Conservation (phyloP, 768 basidiomycete genomes). For the Cystofilobasidium ferigula region DNA sequence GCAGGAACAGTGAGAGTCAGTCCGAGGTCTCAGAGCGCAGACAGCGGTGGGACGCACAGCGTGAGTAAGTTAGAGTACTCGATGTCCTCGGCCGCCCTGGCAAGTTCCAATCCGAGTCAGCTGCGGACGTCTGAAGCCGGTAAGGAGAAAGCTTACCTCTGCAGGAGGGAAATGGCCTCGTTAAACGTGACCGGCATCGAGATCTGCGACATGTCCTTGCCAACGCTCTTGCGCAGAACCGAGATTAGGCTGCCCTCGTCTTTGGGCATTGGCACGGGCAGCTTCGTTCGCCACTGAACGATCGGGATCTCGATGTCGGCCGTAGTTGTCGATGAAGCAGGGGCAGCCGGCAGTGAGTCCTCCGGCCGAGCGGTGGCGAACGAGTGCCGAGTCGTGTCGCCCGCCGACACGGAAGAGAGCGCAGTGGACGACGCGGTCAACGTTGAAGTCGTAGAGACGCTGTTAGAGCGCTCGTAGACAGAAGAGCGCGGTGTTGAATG, state of each 20-base stretch:
- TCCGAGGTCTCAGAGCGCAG: slow-evolving; percentile 69
- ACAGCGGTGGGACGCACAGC: slow-evolving; percentile 39
- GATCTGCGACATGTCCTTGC: slow-evolving; percentile 51
- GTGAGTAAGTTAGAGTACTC: slow-evolving; percentile 62
- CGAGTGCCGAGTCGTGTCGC: not conserved
- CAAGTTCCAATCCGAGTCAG: not conserved
- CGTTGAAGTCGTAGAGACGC: not conserved
- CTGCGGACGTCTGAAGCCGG: not conserved
- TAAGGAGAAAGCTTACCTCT: slow-evolving; percentile 42
- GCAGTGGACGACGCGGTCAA: not conserved
- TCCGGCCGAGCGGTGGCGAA: not conserved
- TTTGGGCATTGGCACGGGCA: slow-evolving; percentile 22
- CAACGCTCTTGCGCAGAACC: slow-evolving; percentile 80
- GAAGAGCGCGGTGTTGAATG: not conserved
- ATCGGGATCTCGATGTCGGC: not conserved
- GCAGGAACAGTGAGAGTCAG: slow-evolving; percentile 45
- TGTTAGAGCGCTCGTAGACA: not conserved
- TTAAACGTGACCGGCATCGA: slow-evolving; percentile 83
- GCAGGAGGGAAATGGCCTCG: slow-evolving; percentile 71
- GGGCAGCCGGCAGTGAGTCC: not conserved
- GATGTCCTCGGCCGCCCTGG: slow-evolving; percentile 56
- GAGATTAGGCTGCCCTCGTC: slow-evolving; percentile 20
- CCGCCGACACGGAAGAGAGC: not conserved
- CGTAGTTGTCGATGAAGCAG: not conserved
- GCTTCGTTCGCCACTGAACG: slow-evolving; percentile 13